phyloP scores from a whole-genome alignment of 495 filamentous ascomycete genomes.

The Penicillium subrubescens region DNA sequence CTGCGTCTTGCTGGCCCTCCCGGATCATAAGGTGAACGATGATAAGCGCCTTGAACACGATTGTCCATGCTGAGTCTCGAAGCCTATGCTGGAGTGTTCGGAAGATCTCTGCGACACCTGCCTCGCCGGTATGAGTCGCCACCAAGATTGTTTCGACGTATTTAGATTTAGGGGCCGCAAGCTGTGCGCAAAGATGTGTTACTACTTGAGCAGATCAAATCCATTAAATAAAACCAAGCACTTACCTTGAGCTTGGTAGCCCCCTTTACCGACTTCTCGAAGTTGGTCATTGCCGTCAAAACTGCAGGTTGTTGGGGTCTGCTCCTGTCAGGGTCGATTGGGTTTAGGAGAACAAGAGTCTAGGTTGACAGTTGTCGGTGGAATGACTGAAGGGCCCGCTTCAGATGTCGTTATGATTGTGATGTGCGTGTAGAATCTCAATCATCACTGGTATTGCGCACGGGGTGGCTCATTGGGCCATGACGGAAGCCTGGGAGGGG shows the following conservation, averaged over 20 bases:
- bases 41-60: slow-evolving; percentile 94
- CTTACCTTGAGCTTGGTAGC: slow-evolving; percentile 91
- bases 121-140: slow-evolving; percentile 92
- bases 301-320: slow-evolving; percentile 12
- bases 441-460: slow-evolving; percentile 30
- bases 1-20: slow-evolving; percentile 88
- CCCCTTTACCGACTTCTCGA: slow-evolving; percentile 92
- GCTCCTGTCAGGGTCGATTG: slow-evolving; percentile 4
- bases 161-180: slow-evolving; percentile 97
- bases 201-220: background rate
- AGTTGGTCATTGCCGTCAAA: slow-evolving; percentile 66
- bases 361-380: background rate
- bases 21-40: slow-evolving; percentile 97
- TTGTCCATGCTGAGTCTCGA: slow-evolving; percentile 96
- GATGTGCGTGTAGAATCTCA: slow-evolving; percentile 25
- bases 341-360: background rate
- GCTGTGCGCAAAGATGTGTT: slow-evolving; percentile 49
- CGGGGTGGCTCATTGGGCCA: slow-evolving; percentile 40
- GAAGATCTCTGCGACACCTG: slow-evolving; percentile 95
- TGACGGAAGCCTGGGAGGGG: slow-evolving; percentile 26
- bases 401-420: slow-evolving; percentile 28
- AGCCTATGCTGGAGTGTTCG: slow-evolving; percentile 84
- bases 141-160: slow-evolving; percentile 98
- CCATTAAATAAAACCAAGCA: background rate
- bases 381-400: slow-evolving; percentile 25